Evolutionary conservation across 2,329 filamentous ascomycete species (phyloP).

Genomic region (Sarocladium strictum): DNA sequence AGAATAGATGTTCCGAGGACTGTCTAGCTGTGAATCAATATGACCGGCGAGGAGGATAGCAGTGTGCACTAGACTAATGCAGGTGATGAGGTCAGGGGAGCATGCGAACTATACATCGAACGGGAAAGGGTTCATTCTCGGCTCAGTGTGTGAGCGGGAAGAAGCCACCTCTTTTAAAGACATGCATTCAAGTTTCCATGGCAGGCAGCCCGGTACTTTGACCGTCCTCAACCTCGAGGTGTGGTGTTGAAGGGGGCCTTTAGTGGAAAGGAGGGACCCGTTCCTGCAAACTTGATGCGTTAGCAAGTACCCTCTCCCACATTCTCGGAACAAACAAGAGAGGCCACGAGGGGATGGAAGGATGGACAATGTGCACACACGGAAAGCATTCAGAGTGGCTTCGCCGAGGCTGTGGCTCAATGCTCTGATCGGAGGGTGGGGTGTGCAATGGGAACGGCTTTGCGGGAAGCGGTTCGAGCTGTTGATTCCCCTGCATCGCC

Average conservation of each 20-base stretch:
- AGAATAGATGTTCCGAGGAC: not conserved
- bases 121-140: not conserved
- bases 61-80: slow-evolving; percentile 10
- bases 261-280: not conserved
- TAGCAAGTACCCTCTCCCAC: not conserved
- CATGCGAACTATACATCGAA: not conserved
- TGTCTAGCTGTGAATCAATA: not conserved
- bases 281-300: not conserved
- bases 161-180: slow-evolving; percentile 7
- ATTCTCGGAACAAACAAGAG: not conserved
- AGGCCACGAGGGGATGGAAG: not conserved
- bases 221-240: not conserved
- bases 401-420: slow-evolving; percentile 5
- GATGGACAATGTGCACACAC: not conserved
- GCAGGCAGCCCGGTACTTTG: slow-evolving; percentile 4
- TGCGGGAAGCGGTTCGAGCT: not conserved
- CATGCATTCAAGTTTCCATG: not conserved
- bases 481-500: not conserved
- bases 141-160: not conserved
- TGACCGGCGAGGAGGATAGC: not conserved
- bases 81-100: slow-evolving; percentile 10
- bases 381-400: not conserved
- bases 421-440: not conserved
- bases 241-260: not conserved
- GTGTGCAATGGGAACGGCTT: not conserved